Percentiles rank a stretch among this genome's conserved stretches.
These are phyloP conservation scores for Cryptosporidium muris DNA, from an alignment of 169 alveolate genomes.

Conservation along the genomic window DNA sequence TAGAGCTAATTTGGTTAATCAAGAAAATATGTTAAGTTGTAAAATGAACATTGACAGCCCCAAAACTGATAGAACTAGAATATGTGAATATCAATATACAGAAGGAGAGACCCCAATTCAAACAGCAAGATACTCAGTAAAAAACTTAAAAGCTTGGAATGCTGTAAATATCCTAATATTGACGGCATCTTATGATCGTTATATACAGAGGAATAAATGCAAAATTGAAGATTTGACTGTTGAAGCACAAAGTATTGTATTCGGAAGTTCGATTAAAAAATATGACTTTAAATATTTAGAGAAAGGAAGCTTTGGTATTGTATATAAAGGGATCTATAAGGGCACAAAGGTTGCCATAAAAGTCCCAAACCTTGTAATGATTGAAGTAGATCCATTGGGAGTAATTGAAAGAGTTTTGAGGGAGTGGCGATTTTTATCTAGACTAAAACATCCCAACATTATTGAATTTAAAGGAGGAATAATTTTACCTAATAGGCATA, in stretches of 20 bases:
- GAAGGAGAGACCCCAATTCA: too few relatives aligned
- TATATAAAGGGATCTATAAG: conserved; percentile 80
- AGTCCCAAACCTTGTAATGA: conserved; percentile 85
- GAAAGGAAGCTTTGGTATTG: conserved; percentile 85
- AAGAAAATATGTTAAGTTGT: too few relatives aligned
- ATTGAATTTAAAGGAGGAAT: conserved; percentile 86
- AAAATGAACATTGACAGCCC: too few relatives aligned
- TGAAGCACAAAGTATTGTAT: background rate
- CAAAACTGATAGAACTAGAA: too few relatives aligned
- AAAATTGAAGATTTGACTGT: conserved; percentile 41
- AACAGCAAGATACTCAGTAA: background rate
- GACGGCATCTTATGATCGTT: conserved; percentile 49
- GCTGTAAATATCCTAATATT: conserved; percentile 42
- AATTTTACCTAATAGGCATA: conserved; percentile 85
- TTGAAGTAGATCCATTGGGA: conserved; percentile 85
- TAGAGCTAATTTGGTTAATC: too few relatives aligned
- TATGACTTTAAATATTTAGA: conserved; percentile 27
- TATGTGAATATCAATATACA: too few relatives aligned
- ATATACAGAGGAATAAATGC: conserved; percentile 46
- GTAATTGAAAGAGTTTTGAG: conserved; percentile 84
- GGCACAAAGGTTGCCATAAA: conserved; percentile 84
- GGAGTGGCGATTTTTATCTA: conserved; percentile 87
- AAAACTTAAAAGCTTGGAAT: conserved; percentile 11
- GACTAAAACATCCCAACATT: conserved; percentile 81
- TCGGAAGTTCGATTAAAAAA: background rate